These are phyloP conservation scores for Backusella tarrabulga DNA, from an alignment of 192 early-diverging fungal genomes.

Conservation along the genomic window DNA sequence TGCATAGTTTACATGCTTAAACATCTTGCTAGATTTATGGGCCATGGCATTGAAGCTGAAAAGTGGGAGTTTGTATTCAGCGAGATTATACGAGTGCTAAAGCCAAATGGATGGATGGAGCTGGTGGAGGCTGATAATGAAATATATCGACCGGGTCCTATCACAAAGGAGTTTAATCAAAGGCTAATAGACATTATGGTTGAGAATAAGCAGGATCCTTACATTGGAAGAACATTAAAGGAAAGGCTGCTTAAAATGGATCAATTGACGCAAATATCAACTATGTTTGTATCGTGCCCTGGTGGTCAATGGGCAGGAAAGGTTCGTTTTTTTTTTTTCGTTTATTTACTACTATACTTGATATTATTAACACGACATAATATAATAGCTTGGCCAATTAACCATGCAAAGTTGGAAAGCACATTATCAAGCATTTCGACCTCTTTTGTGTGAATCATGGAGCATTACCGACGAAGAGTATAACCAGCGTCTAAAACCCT, in stretches of 20 bases:
- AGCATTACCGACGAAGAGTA: slow-evolving; percentile 26
- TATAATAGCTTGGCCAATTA: slow-evolving; percentile 33
- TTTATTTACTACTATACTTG: background rate
- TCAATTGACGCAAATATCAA: slow-evolving; percentile 9
- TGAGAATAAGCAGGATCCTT: slow-evolving; percentile 23
- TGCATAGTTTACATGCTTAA: too few species aligned
- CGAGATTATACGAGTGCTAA: slow-evolving; percentile 46
- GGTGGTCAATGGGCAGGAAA: slow-evolving; percentile 41
- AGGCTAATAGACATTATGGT: slow-evolving; percentile 14
- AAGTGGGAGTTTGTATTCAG: slow-evolving; percentile 39
- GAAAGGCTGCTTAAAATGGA: slow-evolving; percentile 15
- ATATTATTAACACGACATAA: background rate
- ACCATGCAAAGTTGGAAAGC: slow-evolving; percentile 37
- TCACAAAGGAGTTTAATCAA: slow-evolving; percentile 20
- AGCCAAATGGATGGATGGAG: slow-evolving; percentile 54
- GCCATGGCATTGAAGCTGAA: slow-evolving; percentile 30
- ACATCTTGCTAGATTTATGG: slow-evolving; percentile 24
- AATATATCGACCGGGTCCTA: slow-evolving; percentile 30
- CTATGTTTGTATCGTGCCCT: slow-evolving; percentile 37
- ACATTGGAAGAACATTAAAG: slow-evolving; percentile 17
- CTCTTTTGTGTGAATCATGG: slow-evolving; percentile 25
- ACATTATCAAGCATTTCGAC: slow-evolving; percentile 26
- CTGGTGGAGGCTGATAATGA: slow-evolving; percentile 38
- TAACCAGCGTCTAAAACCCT: slow-evolving; percentile 17
- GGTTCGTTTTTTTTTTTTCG: slow-evolving; percentile 11